Percentiles rank a stretch among this genome's conserved stretches.
phyloP scores from a whole-genome alignment of 306 rosid species.

The Castanea mollissima region DNA sequence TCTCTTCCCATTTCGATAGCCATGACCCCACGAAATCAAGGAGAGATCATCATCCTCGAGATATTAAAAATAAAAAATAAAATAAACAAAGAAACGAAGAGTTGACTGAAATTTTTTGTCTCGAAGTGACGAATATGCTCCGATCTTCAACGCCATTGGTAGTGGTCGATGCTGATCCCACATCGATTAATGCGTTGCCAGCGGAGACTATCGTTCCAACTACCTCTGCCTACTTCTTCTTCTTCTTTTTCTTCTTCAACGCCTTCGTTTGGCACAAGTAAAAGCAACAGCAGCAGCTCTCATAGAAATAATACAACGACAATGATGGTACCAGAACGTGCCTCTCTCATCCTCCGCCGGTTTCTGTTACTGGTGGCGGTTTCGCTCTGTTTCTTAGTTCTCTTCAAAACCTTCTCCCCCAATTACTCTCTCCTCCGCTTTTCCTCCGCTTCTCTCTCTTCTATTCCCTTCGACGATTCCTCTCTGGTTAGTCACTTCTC shows the following conservation, averaged over 20 bases:
- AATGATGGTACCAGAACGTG: not conserved
- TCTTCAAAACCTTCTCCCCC: conserved; percentile 49
- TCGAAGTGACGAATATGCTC: not conserved
- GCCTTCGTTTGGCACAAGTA: too few relatives aligned
- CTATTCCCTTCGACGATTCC: conserved; percentile 30
- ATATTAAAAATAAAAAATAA: too few relatives aligned
- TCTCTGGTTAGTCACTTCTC: conserved; percentile 37
- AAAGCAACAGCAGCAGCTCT: too few relatives aligned
- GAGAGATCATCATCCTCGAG: too few relatives aligned
- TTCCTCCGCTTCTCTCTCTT: conserved; percentile 31
- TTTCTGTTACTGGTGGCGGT: conserved; percentile 43
- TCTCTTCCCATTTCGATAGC: too few relatives aligned
- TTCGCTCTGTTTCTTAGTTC: conserved; percentile 49
- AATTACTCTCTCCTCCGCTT: conserved; percentile 36
- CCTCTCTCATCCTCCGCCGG: not conserved
- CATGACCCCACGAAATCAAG: too few relatives aligned
- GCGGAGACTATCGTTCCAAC: not conserved
- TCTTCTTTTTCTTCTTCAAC: too few relatives aligned
- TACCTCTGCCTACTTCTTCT: too few relatives aligned
- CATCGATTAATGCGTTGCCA: not conserved
- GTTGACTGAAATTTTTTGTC: not conserved
- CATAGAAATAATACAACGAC: too few relatives aligned
- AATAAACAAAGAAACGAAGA: too few relatives aligned
- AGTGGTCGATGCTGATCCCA: not conserved
- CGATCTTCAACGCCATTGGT: not conserved